Conservation (phyloP, 1,284 basidiomycete species). For the Sporisorium iseilematis-ciliati region DNA sequence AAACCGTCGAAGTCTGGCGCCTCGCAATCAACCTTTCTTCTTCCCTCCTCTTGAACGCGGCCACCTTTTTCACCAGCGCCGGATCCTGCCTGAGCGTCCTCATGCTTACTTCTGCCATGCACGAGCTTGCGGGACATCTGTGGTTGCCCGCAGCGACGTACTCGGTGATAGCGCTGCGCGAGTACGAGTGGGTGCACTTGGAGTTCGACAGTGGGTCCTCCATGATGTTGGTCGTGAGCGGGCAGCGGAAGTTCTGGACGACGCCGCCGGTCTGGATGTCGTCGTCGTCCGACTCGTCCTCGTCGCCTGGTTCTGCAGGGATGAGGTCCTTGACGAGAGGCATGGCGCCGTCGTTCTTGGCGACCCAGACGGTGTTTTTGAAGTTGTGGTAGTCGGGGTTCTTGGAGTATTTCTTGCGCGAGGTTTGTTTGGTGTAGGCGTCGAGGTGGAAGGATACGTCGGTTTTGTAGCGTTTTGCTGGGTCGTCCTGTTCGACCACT, state of each 20-base stretch:
- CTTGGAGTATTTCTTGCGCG: conserved; percentile 54
- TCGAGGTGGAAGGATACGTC: conserved; percentile 21
- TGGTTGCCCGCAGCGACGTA: conserved; percentile 41
- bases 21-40: conserved; percentile 37
- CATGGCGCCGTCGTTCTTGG: conserved; percentile 55
- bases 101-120: conserved; percentile 21
- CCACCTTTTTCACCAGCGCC: conserved; percentile 36
- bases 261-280: conserved; percentile 56
- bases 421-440: conserved; percentile 46
- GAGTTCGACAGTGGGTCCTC: conserved; percentile 58
- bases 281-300: conserved; percentile 23
- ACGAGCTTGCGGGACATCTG: conserved; percentile 37
- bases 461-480: conserved; percentile 33
- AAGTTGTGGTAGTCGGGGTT: conserved; percentile 55
- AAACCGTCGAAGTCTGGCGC: conserved; percentile 33
- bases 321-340: conserved; percentile 58
- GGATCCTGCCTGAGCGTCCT: conserved; percentile 31
- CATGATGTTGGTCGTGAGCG: conserved; percentile 53
- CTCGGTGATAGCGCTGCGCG: conserved; percentile 28
- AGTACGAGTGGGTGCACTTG: conserved; percentile 40
- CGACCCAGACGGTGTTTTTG: conserved; percentile 53
- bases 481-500: conserved; percentile 4
- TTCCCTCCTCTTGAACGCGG: conserved; percentile 46
- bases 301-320: conserved; percentile 21
- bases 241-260: conserved; percentile 58